Conservation (phyloP, 306 rosid genomes). For the Rubus idaeus region DNA sequence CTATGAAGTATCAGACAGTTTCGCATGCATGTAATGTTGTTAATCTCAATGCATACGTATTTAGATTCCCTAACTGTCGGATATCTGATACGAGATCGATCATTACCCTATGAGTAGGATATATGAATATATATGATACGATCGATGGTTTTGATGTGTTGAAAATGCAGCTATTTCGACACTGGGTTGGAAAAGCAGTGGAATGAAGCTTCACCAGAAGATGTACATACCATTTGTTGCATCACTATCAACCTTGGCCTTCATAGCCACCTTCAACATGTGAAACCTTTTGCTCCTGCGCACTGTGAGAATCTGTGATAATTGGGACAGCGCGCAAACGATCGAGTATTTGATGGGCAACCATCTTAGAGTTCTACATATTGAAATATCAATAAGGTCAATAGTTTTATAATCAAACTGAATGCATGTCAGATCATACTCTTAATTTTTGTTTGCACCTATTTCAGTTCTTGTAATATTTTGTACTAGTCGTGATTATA, state of each 20-base stretch:
- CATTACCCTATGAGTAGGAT: background rate
- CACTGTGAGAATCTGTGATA: background rate
- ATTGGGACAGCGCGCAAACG: background rate
- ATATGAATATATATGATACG: background rate
- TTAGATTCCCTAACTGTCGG: background rate
- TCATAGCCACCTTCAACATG: constrained; percentile 40
- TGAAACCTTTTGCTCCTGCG: constrained; percentile 12
- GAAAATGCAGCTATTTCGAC: constrained; percentile 34
- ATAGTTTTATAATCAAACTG: background rate
- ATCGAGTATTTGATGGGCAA: background rate
- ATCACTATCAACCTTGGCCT: constrained; percentile 32
- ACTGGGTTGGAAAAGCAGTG: constrained; percentile 10
- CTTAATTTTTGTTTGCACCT: background rate
- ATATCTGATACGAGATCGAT: background rate
- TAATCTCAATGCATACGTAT: background rate
- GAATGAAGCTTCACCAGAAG: constrained; percentile 34
- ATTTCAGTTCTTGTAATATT: background rate
- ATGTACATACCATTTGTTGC: constrained; percentile 27
- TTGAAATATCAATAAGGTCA: background rate
- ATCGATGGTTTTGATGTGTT: background rate
- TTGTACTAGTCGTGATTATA: background rate
- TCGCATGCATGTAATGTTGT: background rate
- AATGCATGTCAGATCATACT: background rate
- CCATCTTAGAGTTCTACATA: background rate
- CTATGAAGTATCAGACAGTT: background rate